Percentiles rank a stretch among this genome's conserved stretches.
These are phyloP conservation scores for Phoenix dactylifera DNA, from an alignment of 176 grass and related monocot species.

Conservation along the genomic window DNA sequence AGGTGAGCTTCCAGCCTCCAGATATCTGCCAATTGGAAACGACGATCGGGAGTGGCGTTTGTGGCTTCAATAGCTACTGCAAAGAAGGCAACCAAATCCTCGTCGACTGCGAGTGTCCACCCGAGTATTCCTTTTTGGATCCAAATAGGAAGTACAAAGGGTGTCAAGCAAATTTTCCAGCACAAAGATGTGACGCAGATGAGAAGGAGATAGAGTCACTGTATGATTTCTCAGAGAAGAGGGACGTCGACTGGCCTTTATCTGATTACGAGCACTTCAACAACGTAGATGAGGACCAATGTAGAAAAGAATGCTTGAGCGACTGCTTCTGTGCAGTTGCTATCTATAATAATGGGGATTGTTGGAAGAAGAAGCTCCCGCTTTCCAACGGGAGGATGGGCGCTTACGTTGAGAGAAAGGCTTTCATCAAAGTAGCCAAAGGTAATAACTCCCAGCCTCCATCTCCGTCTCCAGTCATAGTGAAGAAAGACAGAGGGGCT, in stretches of 20 bases:
- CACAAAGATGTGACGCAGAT: conserved; percentile 1
- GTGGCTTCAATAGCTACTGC: conserved; percentile 44
- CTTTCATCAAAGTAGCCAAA: no score
- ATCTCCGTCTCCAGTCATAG: no score
- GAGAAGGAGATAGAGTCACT: not conserved
- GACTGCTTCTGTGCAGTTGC: conserved; percentile 28
- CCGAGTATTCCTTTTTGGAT: conserved; percentile 25
- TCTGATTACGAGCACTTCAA: conserved; percentile 20
- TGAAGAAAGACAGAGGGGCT: no score
- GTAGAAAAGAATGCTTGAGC: conserved; percentile 8
- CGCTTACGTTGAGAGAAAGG: no score
- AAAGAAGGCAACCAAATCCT: not conserved
- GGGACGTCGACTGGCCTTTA: conserved; percentile 14
- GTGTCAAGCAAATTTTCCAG: conserved; percentile 14
- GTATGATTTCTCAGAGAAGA: conserved; percentile 7
- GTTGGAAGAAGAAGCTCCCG: conserved; percentile 31
- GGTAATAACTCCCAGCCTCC: no score
- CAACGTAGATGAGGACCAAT: not conserved
- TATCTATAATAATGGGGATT: not conserved
- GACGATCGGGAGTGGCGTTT: conserved; percentile 23
- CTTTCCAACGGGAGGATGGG: conserved; percentile 22
- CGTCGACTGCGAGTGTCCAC: conserved; percentile 27
- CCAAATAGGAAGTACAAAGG: conserved; percentile 24
- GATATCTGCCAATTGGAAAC: not conserved
- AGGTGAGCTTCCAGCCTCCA: not conserved